These are phyloP conservation scores for Monilinia laxa DNA, from an alignment of 2,329 filamentous ascomycete species.

Conservation along the genomic window DNA sequence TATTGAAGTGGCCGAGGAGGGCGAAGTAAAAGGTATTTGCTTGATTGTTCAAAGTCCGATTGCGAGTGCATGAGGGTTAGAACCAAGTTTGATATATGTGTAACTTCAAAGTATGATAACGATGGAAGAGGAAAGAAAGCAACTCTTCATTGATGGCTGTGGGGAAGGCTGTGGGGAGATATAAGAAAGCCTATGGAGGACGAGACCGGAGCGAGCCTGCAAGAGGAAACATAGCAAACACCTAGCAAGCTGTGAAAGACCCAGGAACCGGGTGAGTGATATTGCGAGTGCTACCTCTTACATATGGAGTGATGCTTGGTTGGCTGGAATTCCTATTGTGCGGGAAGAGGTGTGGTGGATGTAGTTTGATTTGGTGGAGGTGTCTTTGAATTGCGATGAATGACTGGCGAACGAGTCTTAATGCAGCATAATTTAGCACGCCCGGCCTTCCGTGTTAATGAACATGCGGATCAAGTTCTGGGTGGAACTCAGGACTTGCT, in stretches of 20 bases:
- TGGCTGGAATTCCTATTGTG: constrained; percentile 12
- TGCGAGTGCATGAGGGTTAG: constrained; percentile 18
- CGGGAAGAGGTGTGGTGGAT: not conserved
- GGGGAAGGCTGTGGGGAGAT: constrained; percentile 21
- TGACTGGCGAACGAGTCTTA: constrained; percentile 3
- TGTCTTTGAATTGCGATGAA: constrained; percentile 18
- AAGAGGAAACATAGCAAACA: constrained; percentile 12
- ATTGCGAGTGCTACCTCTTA: constrained; percentile 15
- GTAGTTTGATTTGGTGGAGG: not conserved
- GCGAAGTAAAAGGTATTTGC: constrained; percentile 19
- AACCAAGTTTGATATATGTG: constrained; percentile 9
- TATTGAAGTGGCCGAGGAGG: constrained; percentile 16
- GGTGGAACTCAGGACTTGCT: not conserved
- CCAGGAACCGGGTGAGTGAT: constrained; percentile 24
- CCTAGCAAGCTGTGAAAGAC: constrained; percentile 19
- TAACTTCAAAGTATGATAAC: constrained; percentile 19
- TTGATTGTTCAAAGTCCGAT: constrained; percentile 16
- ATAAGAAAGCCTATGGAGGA: constrained; percentile 21
- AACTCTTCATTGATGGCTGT: constrained; percentile 16
- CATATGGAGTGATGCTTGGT: constrained; percentile 12
- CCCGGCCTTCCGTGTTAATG: constrained; percentile 4
- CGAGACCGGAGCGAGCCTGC: constrained; percentile 1
- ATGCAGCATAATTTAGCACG: not conserved
- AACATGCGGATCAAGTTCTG: not conserved
- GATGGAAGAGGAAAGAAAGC: constrained; percentile 9